Evolutionary conservation across 1,139 yeast species (phyloP).

Genomic region (Yamadazyma dendronema): DNA sequence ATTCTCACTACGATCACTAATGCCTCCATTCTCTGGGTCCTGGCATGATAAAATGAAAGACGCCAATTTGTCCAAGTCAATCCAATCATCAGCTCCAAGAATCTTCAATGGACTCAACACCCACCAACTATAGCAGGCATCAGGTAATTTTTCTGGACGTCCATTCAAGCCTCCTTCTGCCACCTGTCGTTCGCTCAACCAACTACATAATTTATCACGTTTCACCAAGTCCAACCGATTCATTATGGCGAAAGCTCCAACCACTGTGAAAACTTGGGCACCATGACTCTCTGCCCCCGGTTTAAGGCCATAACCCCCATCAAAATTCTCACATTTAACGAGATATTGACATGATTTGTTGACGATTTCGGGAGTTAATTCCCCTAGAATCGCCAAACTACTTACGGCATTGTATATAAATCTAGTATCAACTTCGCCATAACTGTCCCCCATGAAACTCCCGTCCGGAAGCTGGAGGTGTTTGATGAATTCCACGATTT

Average conservation of each 20-base stretch:
- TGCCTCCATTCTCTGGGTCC: constrained; percentile 79
- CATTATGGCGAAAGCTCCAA: constrained; percentile 75
- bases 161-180: constrained; percentile 91
- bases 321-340: constrained; percentile 76
- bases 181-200: constrained; percentile 93
- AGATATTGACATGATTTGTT: constrained; percentile 69
- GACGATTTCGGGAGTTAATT: constrained; percentile 56
- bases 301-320: constrained; percentile 91
- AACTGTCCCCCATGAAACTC: constrained; percentile 82
- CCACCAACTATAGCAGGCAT: constrained; percentile 99
- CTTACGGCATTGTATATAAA: constrained; percentile 83
- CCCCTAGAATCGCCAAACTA: constrained; percentile 66
- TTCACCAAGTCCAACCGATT: constrained; percentile 57
- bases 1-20: constrained; percentile 88
- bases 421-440: constrained; percentile 91
- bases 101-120: constrained; percentile 78
- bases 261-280: constrained; percentile 86
- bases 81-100: constrained; percentile 68
- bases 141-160: constrained; percentile 93
- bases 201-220: constrained; percentile 50
- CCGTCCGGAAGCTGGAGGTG: constrained; percentile 71
- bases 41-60: constrained; percentile 74
- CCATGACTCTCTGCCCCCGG: constrained; percentile 97
- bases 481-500: constrained; percentile 43
- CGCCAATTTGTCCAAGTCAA: constrained; percentile 59